Conservation (phyloP, 352 stramenopile genomes). For the Globisporangium uncinulatum region DNA sequence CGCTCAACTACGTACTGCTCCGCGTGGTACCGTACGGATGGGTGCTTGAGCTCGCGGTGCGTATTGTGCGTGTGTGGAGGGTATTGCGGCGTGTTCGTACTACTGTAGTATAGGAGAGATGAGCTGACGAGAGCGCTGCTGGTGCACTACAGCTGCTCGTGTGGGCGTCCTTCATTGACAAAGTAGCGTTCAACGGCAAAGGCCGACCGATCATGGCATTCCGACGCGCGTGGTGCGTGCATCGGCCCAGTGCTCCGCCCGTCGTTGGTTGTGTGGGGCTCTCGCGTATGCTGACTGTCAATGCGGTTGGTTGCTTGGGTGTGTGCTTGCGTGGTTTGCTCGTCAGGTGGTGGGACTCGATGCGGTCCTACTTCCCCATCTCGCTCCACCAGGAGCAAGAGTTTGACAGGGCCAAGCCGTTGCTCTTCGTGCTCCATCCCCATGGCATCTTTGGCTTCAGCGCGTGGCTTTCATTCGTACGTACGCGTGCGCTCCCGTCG, state of each 20-base stretch:
- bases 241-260: not conserved
- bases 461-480: conserved; percentile 40
- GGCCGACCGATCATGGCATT: conserved; percentile 23
- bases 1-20: conserved; percentile 23
- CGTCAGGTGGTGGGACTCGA: conserved; percentile 32
- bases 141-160: conserved; percentile 17
- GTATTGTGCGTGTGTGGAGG: not conserved
- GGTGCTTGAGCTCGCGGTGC: conserved; percentile 18
- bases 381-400: conserved; percentile 32
- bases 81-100: not conserved
- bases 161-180: conserved; percentile 28
- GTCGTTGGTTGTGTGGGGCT: not conserved
- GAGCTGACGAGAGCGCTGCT: not conserved
- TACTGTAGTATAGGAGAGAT: not conserved
- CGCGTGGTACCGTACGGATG: conserved; percentile 21
- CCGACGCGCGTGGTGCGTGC: conserved; percentile 23
- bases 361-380: conserved; percentile 36
- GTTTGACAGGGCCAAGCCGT: conserved; percentile 25
- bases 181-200: conserved; percentile 35
- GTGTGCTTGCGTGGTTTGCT: not conserved
- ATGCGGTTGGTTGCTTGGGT: not conserved
- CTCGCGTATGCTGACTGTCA: too few relatives aligned
- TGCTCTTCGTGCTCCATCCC: conserved; percentile 46
- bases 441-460: conserved; percentile 49
- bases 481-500: not conserved